Base-by-base conservation (phyloP, 495 filamentous ascomycete species). In the Ramalina intermedia region DNA sequence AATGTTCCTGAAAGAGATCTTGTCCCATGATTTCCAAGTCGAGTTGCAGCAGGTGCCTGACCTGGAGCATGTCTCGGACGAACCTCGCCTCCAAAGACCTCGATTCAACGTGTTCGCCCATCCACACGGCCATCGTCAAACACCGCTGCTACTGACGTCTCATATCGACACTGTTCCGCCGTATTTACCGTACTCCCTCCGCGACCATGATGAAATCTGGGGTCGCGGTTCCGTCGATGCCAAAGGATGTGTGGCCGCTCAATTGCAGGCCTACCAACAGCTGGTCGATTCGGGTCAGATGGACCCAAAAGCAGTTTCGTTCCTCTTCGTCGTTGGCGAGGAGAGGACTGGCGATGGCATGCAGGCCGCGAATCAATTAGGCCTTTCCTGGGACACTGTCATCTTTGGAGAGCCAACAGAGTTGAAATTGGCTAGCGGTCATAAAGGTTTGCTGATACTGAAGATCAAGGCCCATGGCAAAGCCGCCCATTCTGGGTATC, bases 351-450 rank as follows among this genome's bases (percentile, higher is more conserved):
- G 90, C 14, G 79, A 83, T 49, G 90, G 90, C n/a, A 96, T 96
- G 91, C 74, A 65, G 42, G 47, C 37, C 16, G 80, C 79, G 37
- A 81, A 78, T 27, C 58, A 68, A 21, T 68, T 72, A 35, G 61
- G 65, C 3, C 53, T 66, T 24, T 61, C 62, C 39, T 80, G 78
- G 66, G 70, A 78, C 46, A 74, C 84, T 4, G 77, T 86, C 51
- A 83, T 96, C 61, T 96, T 95, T 58, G 90, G 72, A 38, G 90
- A 96, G 59, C 90, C 90, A 11, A 96, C 90, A 0, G 85, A 94
- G 55, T 72, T 80, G 46, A 81, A 81, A 60, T 82, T 96, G 24
- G 87, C 86, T 1, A 75, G 82, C 35, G 90, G 90, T 0, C 90
- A 96, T 68, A 96, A 96, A 60, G 90, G 90, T 4, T 81, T 81